phyloP scores from a whole-genome alignment of 106 monocot genomes.

The Acorus gramineus region DNA sequence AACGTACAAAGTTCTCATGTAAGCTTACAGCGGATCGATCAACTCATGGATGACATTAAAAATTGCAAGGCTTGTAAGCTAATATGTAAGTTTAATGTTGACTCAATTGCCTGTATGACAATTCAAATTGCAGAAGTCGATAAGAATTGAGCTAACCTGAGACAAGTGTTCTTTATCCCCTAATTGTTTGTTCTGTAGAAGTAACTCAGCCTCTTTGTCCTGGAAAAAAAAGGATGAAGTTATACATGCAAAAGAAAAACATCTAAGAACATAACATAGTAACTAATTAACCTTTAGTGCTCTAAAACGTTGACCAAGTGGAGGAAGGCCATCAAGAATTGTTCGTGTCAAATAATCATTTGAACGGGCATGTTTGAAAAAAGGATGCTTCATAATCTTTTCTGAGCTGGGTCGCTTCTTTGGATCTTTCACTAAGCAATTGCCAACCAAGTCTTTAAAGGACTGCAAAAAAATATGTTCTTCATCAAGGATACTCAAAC shows the following conservation, averaged over 20 bases:
- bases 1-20: background rate
- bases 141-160: constrained; percentile 33
- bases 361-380: constrained; percentile 74
- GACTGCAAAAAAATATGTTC: constrained; percentile 33
- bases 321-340: constrained; percentile 72
- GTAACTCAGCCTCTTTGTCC: constrained; percentile 62
- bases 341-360: constrained; percentile 54
- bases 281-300: constrained; percentile 53
- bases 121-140: background rate
- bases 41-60: background rate
- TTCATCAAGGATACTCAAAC: background rate
- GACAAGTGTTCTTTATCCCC: constrained; percentile 71
- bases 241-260: constrained; percentile 3
- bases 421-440: constrained; percentile 96
- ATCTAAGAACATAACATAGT: background rate
- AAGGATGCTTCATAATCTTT: constrained; percentile 87
- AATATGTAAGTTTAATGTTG: no score
- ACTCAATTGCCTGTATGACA: no score
- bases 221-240: constrained; percentile 15
- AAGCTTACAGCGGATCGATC: background rate
- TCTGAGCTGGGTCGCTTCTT: constrained; percentile 83
- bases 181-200: constrained; percentile 46
- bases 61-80: no score
- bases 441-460: constrained; percentile 76
- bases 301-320: constrained; percentile 84